These are phyloP conservation scores for Cinnamomum chago DNA, from an alignment of 164 flowering plant genomes.

Conservation along the genomic window DNA sequence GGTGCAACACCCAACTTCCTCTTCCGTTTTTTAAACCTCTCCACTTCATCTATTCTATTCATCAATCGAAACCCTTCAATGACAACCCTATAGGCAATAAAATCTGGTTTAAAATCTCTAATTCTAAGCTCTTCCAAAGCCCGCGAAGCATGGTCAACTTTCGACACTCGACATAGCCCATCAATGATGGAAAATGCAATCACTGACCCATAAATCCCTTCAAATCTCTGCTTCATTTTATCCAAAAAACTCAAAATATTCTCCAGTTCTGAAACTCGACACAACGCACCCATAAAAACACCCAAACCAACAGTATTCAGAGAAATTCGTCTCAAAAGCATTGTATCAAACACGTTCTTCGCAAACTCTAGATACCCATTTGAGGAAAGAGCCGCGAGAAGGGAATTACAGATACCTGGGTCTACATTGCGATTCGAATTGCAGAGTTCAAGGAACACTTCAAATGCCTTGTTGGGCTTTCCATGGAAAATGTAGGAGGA, in stretches of 20 bases:
- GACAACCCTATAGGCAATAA: slow-evolving; percentile 77
- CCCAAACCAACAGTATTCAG: slow-evolving; percentile 74
- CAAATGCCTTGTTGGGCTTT: slow-evolving; percentile 3
- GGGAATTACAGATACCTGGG: slow-evolving; percentile 47
- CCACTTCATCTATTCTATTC: slow-evolving; percentile 44
- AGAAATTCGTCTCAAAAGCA: slow-evolving; percentile 37
- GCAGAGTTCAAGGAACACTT: not conserved
- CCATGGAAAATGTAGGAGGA: not conserved
- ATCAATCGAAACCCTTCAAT: slow-evolving; percentile 50
- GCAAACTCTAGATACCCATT: slow-evolving; percentile 49
- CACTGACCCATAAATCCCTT: slow-evolving; percentile 59
- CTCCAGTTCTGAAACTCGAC: slow-evolving; percentile 32
- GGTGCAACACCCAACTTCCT: slow-evolving; percentile 92
- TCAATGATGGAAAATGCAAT: slow-evolving; percentile 67
- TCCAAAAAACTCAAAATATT: slow-evolving; percentile 44
- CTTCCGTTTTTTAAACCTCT: slow-evolving; percentile 67
- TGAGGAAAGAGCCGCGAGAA: slow-evolving; percentile 63
- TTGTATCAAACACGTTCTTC: slow-evolving; percentile 50
- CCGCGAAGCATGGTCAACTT: slow-evolving; percentile 46
- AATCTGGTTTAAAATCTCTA: slow-evolving; percentile 84
- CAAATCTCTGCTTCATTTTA: slow-evolving; percentile 27
- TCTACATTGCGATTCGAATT: slow-evolving; percentile 11
- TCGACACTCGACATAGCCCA: slow-evolving; percentile 55
- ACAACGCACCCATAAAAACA: slow-evolving; percentile 59
- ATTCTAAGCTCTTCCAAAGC: slow-evolving; percentile 64